These are phyloP conservation scores for Globisporangium megalacanthum DNA, from an alignment of 352 stramenopile genomes.

Conservation along the genomic window DNA sequence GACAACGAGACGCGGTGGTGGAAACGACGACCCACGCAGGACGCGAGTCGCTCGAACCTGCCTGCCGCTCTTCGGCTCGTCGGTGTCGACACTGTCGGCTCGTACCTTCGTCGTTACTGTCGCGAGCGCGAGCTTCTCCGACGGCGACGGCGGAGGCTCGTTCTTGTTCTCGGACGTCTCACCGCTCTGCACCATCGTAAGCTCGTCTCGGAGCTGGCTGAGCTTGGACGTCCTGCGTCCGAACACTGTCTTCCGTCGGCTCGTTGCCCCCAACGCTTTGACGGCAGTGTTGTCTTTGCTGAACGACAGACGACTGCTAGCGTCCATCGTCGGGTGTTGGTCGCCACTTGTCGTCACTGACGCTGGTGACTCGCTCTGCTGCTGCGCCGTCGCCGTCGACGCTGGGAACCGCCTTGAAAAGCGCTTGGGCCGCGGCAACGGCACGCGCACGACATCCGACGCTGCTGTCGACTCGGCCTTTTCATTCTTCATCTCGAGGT, in stretches of 20 bases:
- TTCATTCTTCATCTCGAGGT: conserved; percentile 57
- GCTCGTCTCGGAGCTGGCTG: conserved; percentile 3
- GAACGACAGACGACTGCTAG: not conserved
- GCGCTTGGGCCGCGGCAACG: not conserved
- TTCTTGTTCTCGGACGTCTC: too few relatives aligned
- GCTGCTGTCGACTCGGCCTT: conserved; percentile 11
- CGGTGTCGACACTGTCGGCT: too few relatives aligned
- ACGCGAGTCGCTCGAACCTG: not conserved
- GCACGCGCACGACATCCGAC: not conserved
- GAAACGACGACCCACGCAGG: not conserved
- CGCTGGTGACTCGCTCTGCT: too few relatives aligned
- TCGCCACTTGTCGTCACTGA: not conserved
- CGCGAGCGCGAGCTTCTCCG: not conserved
- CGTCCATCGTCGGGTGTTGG: not conserved
- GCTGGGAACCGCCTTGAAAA: conserved; percentile 1
- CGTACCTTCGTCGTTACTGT: too few relatives aligned
- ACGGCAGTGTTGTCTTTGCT: not conserved
- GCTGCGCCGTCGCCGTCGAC: not conserved
- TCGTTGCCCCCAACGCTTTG: not conserved
- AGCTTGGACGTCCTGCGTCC: not conserved
- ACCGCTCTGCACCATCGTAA: not conserved
- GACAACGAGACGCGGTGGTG: not conserved
- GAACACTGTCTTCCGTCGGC: conserved; percentile 1
- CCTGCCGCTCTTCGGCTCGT: not conserved
- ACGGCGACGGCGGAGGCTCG: not conserved